These are phyloP conservation scores for Sporothrix schenckii DNA, from an alignment of 2,329 filamentous ascomycete genomes.

Conservation along the genomic window DNA sequence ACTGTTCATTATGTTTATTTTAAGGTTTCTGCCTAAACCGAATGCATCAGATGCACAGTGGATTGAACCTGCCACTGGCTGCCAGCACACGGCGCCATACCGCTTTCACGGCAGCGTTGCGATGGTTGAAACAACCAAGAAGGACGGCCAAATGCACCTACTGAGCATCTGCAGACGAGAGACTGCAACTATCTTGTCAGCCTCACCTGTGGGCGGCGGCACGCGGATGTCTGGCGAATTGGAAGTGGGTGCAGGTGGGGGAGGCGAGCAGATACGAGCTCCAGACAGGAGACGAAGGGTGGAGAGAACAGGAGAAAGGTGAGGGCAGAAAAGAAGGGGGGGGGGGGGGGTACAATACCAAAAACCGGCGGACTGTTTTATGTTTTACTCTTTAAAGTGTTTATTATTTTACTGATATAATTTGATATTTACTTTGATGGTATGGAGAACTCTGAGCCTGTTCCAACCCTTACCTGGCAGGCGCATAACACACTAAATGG, in stretches of 20 bases:
- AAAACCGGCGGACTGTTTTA: background rate
- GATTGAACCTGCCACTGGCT: slow-evolving; percentile 1
- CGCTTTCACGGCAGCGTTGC: slow-evolving; percentile 3
- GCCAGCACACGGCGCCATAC: slow-evolving; percentile 2
- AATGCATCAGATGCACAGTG: background rate
- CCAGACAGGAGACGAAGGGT: background rate
- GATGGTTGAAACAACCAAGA: background rate
- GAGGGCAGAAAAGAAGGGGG: background rate
- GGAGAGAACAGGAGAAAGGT: background rate
- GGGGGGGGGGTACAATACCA: too few relatives aligned
- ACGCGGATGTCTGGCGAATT: background rate
- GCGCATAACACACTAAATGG: slow-evolving; percentile 14
- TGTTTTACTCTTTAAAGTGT: too few relatives aligned
- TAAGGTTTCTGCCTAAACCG: too few relatives aligned
- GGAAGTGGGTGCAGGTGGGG: slow-evolving; percentile 3
- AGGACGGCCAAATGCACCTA: background rate
- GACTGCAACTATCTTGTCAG: slow-evolving; percentile 5
- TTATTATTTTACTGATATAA: background rate
- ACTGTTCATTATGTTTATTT: too few relatives aligned
- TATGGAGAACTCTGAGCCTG: too few relatives aligned
- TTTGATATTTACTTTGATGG: background rate
- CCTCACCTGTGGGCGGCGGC: slow-evolving; percentile 17
- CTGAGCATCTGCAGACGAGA: background rate
- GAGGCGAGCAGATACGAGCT: slow-evolving; percentile 12
- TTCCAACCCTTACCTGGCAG: background rate